Percentiles rank a stretch among this genome's conserved stretches.
These are phyloP conservation scores for Gnomoniopsis sp. DNA, from an alignment of 2,329 filamentous ascomycete genomes.

Conservation along the genomic window DNA sequence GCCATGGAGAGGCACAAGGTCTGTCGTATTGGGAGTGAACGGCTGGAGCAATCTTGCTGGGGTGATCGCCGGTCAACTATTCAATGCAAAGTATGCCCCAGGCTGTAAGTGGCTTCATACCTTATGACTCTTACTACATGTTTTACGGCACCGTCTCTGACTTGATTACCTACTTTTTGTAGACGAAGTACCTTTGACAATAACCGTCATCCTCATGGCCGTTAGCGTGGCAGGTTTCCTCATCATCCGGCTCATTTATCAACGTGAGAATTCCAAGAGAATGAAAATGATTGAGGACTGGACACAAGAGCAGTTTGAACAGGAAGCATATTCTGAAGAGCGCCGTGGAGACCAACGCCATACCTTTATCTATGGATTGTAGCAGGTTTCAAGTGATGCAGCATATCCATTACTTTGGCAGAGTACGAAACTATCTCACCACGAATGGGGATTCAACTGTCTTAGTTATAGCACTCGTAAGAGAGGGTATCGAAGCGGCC, in stretches of 20 bases:
- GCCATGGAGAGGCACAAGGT: not conserved
- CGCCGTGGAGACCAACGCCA: not conserved
- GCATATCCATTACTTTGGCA: no score
- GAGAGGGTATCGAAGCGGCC: no score
- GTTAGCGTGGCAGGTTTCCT: not conserved
- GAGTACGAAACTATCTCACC: no score
- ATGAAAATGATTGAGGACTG: not conserved
- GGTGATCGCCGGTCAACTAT: not conserved
- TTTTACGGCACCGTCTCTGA: not conserved
- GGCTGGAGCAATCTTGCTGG: not conserved
- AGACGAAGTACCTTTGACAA: not conserved
- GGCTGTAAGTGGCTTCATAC: not conserved
- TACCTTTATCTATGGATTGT: not conserved
- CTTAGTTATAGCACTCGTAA: no score
- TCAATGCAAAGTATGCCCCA: not conserved
- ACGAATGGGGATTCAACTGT: no score
- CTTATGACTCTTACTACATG: not conserved
- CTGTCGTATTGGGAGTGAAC: not conserved
- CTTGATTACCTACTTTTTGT: no score
- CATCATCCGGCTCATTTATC: not conserved
- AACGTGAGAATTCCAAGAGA: not conserved
- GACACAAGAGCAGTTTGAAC: not conserved
- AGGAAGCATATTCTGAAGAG: not conserved
- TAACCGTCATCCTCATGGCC: not conserved
- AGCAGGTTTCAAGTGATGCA: not conserved